phyloP scores from a whole-genome alignment of 805 yeast species.

The Myxozyma monticola region DNA sequence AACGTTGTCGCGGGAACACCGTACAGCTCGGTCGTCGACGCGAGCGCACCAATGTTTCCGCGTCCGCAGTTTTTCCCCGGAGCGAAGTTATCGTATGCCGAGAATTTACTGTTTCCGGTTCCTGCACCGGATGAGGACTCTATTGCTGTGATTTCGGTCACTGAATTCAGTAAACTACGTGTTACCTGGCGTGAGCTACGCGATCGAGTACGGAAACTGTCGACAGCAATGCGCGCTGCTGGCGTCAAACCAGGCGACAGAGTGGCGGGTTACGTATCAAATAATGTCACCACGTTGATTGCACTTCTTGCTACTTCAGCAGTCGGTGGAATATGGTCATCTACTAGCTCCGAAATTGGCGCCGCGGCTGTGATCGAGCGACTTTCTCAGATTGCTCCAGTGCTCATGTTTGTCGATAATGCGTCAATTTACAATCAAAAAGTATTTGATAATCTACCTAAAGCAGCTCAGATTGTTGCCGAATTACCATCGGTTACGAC shows the following conservation, averaged over 20 bases:
- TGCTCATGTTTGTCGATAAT: constrained; percentile 28
- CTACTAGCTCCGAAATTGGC: constrained; percentile 33
- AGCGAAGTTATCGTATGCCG: constrained; percentile 31
- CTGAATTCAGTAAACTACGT: constrained; percentile 13
- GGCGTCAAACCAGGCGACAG: constrained; percentile 31
- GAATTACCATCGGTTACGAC: constrained; percentile 18
- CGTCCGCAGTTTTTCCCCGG: constrained; percentile 31
- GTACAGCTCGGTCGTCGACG: constrained; percentile 17
- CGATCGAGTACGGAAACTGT: constrained; percentile 23
- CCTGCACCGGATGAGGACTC: constrained; percentile 24
- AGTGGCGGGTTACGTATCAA: constrained; percentile 32
- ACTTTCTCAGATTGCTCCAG: constrained; percentile 30
- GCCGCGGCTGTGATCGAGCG: constrained; percentile 30
- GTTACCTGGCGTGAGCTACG: constrained; percentile 31
- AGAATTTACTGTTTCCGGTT: constrained; percentile 30
- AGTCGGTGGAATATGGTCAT: constrained; percentile 33
- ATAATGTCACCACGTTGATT: constrained; percentile 30
- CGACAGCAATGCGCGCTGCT: constrained; percentile 19
- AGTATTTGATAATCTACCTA: constrained; percentile 22
- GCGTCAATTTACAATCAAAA: constrained; percentile 32
- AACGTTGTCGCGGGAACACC: constrained; percentile 12
- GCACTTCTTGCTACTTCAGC: constrained; percentile 30
- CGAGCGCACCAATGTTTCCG: constrained; percentile 29
- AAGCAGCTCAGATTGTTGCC: constrained; percentile 25
- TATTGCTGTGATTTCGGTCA: constrained; percentile 31